Evolutionary conservation across 164 flowering plant genomes (phyloP).

Genomic region (Vitis cinerea): DNA sequence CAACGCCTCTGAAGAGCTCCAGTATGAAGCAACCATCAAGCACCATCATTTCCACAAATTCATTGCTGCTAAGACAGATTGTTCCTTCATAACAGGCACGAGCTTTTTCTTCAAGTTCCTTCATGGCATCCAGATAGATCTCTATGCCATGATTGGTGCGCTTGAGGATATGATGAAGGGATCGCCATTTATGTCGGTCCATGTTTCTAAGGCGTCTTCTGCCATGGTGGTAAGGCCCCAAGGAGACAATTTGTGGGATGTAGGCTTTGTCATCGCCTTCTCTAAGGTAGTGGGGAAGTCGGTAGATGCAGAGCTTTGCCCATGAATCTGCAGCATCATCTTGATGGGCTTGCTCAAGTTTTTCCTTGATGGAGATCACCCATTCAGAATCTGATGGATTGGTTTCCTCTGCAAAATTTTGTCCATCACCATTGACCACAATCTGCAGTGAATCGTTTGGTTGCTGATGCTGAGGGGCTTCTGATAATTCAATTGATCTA

Average conservation of each 20-base stretch:
- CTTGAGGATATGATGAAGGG: slow-evolving; percentile 42
- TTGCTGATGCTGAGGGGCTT: slow-evolving; percentile 14
- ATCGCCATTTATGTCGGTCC: slow-evolving; percentile 70
- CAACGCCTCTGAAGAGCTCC: slow-evolving; percentile 59
- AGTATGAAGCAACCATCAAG: slow-evolving; percentile 66
- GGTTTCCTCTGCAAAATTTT: slow-evolving; percentile 16
- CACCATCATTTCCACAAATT: slow-evolving; percentile 67
- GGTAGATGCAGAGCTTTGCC: slow-evolving; percentile 53
- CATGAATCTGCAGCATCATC: slow-evolving; percentile 59
- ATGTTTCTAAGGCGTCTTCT: slow-evolving; percentile 44
- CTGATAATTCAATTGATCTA: slow-evolving; percentile 20
- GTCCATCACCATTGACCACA: slow-evolving; percentile 11
- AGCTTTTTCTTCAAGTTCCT: slow-evolving; percentile 54
- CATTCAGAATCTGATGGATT: slow-evolving; percentile 46
- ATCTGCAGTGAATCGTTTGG: slow-evolving; percentile 23
- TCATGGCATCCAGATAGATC: slow-evolving; percentile 40
- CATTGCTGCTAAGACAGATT: slow-evolving; percentile 38
- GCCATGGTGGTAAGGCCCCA: slow-evolving; percentile 75
- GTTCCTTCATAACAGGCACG: slow-evolving; percentile 62
- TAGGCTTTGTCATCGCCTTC: slow-evolving; percentile 56
- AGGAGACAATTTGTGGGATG: slow-evolving; percentile 61
- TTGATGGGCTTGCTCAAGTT: slow-evolving; percentile 52
- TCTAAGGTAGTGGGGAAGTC: slow-evolving; percentile 45
- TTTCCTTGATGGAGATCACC: slow-evolving; percentile 68
- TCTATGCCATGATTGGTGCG: slow-evolving; percentile 45